Percentiles rank a stretch among this genome's conserved stretches.
These are phyloP conservation scores for Puccinia horiana DNA, from an alignment of 1,284 basidiomycete species.

Conservation along the genomic window DNA sequence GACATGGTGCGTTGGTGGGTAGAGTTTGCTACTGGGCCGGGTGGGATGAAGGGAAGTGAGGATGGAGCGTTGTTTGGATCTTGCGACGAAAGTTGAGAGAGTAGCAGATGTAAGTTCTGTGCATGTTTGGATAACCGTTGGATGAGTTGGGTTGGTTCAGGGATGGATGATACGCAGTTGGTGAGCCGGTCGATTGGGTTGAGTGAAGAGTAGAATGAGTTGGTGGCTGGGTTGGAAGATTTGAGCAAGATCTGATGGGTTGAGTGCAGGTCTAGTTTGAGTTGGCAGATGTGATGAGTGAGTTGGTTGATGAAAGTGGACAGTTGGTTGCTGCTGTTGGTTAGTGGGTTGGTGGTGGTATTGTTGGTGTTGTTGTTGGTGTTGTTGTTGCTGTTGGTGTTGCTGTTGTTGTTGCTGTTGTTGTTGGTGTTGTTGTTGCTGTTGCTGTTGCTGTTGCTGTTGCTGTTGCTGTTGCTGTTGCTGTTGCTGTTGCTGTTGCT, in stretches of 20 bases:
- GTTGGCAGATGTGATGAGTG: slow-evolving; percentile 25
- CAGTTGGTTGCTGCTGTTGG: background rate
- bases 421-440: background rate
- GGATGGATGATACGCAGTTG: background rate
- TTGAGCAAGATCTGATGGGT: slow-evolving; percentile 15
- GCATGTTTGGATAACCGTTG: background rate
- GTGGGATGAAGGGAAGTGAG: background rate
- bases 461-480: background rate
- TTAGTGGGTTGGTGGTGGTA: no score
- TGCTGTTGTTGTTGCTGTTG: background rate
- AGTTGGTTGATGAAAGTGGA: slow-evolving; percentile 17
- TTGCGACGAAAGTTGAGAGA: slow-evolving; percentile 27
- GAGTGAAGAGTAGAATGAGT: slow-evolving; percentile 5
- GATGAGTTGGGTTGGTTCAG: slow-evolving; percentile 25
- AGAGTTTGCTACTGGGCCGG: background rate
- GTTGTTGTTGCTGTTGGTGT: background rate
- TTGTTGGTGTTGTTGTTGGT: background rate
- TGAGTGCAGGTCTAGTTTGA: slow-evolving; percentile 4
- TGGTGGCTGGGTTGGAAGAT: background rate
- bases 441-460: background rate
- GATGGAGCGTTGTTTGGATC: background rate
- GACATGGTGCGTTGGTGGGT: background rate
- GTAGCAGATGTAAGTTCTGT: slow-evolving; percentile 19
- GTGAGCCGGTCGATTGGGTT: background rate
- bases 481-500: background rate